Base-by-base conservation (phyloP, 1,284 basidiomycete species). In the Malassezia slooffiae region DNA sequence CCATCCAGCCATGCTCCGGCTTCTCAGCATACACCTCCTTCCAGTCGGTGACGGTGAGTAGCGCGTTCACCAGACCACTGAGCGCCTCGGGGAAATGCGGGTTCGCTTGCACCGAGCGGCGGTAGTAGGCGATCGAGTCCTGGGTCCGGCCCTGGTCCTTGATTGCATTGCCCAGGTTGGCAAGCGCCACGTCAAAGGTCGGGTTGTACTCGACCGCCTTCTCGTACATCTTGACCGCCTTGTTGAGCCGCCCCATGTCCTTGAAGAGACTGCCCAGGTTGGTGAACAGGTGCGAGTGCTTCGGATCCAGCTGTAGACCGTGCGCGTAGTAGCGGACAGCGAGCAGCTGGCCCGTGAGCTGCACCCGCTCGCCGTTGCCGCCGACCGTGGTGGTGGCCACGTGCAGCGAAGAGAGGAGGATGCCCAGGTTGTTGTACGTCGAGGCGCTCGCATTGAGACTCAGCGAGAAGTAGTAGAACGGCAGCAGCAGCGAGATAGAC, bases 261-360 rank as follows among this genome's bases (percentile, higher is more conserved):
- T 79, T 80, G 40, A 79, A 62, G 3, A 80, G 72, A 10, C 77
- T 79, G 2, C 79, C 79, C 7, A 78, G 67, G 52, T 80, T 80
- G 6, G 77, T 79, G 51, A 79, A 73, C 6, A 80, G 65, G 58
- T 80, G 78, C 13, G 79, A 77, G 50, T 80, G 77, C 4, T 70
- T 68, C 7, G 74, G 70, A 46, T 80, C 77, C n/a, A 77, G 62
- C 49, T 72, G 68, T 30, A 80, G 66, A 7, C 79, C 79, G 28
- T 73, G 72, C 16, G 75, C 71, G 57, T 80, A 80, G 60, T 75
- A 80, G 23, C 73, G 60, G 38, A 74, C 70, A 0, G 79, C 79
- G n/a, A 80, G 70, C 11, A 60, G 56, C 43, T 71, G 67, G 2
- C 57, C 61, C 20, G 60, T 60, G 21, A 67, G 39, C 29, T 50